phyloP scores from a whole-genome alignment of 192 early-diverging fungal species.

The Powellomyces hirtus region DNA sequence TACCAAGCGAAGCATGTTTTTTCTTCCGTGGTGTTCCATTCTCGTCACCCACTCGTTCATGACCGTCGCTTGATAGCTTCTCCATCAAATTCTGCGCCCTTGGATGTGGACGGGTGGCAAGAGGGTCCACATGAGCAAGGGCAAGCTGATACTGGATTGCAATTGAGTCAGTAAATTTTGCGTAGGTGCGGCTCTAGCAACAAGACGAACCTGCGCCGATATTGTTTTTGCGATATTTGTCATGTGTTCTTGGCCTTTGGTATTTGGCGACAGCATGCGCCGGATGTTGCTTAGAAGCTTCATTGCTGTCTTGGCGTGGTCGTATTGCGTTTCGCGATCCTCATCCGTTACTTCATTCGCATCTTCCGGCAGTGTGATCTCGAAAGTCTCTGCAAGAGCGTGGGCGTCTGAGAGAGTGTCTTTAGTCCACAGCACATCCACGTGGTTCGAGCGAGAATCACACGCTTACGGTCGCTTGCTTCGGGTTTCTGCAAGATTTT shows the following conservation, averaged over 20 bases:
- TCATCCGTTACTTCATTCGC: not conserved
- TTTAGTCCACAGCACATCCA: too few species aligned
- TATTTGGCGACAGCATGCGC: not conserved
- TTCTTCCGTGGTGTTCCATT: too few species aligned
- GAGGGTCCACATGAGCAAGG: not conserved
- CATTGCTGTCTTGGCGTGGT: not conserved
- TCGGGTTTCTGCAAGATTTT: not conserved
- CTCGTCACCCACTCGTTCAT: too few species aligned
- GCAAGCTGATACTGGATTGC: slow-evolving; percentile 4
- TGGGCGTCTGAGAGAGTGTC: not conserved
- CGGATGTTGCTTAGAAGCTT: not conserved
- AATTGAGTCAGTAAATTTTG: too few species aligned
- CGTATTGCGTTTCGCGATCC: not conserved
- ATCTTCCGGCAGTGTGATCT: not conserved
- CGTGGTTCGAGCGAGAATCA: not conserved
- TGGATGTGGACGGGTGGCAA: not conserved
- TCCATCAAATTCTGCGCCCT: slow-evolving; percentile 1
- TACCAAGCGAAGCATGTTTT: too few species aligned
- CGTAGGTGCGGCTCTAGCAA: too few species aligned
- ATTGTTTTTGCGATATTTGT: not conserved
- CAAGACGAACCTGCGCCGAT: too few species aligned
- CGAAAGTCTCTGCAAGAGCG: not conserved
- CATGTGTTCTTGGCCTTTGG: not conserved
- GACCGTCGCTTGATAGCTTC: slow-evolving; percentile 1
- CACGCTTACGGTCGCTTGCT: not conserved